These are phyloP conservation scores for Astraeus odoratus DNA, from an alignment of 768 basidiomycete species.

Conservation along the genomic window DNA sequence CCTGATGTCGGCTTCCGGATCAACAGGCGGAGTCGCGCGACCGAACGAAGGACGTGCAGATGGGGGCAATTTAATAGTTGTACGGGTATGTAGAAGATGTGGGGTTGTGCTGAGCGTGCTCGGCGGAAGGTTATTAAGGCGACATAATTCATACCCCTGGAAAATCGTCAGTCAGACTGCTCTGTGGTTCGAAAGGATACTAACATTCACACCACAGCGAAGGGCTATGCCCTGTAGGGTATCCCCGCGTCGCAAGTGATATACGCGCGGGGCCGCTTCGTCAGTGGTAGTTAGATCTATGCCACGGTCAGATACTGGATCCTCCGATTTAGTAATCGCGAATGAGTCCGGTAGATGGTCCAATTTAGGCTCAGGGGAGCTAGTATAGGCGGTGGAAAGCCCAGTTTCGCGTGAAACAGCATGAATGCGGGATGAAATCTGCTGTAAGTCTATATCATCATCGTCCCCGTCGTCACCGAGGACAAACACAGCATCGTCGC, in stretches of 20 bases:
- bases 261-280: conserved; percentile 28
- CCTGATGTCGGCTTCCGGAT: conserved; percentile 34
- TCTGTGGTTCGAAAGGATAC: background rate
- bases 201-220: conserved; percentile 53
- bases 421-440: conserved; percentile 1
- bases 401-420: background rate
- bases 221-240: conserved; percentile 62
- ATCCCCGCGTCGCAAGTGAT: conserved; percentile 50
- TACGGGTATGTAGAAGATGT: conserved; percentile 66
- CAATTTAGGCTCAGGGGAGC: background rate
- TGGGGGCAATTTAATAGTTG: conserved; percentile 47
- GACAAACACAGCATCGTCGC: conserved; percentile 59
- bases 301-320: background rate
- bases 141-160: conserved; percentile 55
- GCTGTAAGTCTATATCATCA: conserved; percentile 31
- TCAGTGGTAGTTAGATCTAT: background rate
- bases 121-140: conserved; percentile 56
- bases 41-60: conserved; percentile 20
- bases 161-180: background rate
- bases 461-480: conserved; percentile 60
- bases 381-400: conserved; percentile 1
- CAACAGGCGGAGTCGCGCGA: conserved; percentile 18
- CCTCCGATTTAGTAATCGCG: background rate
- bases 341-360: background rate
- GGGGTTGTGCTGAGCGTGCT: conserved; percentile 65